Evolutionary conservation across 106 monocot species (phyloP), one percentile per base, ranked within the genome.

Genomic region (Triglochin maritima): DNA sequence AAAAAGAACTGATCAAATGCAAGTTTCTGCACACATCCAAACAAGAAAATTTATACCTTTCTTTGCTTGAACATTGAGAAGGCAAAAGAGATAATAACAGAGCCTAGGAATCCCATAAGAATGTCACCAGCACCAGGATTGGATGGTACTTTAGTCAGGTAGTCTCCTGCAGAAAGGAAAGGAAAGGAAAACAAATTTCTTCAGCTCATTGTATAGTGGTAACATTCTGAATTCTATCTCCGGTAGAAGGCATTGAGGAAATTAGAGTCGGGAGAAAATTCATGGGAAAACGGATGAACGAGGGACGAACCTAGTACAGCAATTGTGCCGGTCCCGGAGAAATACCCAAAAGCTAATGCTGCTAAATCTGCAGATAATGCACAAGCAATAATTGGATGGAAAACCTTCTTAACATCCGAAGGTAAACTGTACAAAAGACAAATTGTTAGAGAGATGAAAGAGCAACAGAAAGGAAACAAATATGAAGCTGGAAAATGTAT

Each of bases 61-160:
- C 89, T 89, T 62, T 93, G 93, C 50, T 91, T 85, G 79, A 96
- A 96, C 96, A 96, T 96, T 64, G 96, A 84, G 80, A 96, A 96
- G 47, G 96, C 96, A 78, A 96, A 96, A 63, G 96, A 91, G 69
- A 96, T 88, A 57, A 96, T 96, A 64, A 96, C 96, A 49, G 96
- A 91, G 64, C 91, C 91, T 4, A 96, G 72, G 75, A 96, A 95
- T 9, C 95, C 90, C 90, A 90, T 95, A 9, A 95, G 85, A 52
- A 95, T 76, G 65, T 95, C 95, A 76, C 95, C 95, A 63, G 95
- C 95, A 76, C 95, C 95, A 73, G 95, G 95, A 86, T 93, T 89
- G 65, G 89, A 85, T 60, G 95, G 44, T 13, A 60, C 69, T 66
- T 95, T 90, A 10, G 94, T 95, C 47, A 95, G 83, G 69, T 95